A percentile compares a stretch with the other conserved stretches of the same genome.
phyloP scores from a whole-genome alignment of 1,284 basidiomycete genomes.

The Fomitopsis palustris region DNA sequence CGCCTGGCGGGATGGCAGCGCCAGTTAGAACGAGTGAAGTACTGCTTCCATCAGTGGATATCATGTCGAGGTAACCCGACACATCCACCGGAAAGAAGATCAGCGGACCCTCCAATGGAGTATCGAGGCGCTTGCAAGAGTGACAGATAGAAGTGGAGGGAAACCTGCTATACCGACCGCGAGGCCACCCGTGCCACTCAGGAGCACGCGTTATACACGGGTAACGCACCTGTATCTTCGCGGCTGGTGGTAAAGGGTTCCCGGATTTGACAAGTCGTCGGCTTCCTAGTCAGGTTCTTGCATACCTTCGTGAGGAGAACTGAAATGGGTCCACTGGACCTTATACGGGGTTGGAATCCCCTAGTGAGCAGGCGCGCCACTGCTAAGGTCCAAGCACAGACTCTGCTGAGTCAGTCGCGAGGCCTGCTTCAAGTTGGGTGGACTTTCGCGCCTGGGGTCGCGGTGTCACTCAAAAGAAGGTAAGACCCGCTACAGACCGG shows the following conservation, averaged over 20 bases:
- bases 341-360: too few species aligned
- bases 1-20: background rate
- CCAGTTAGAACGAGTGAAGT: background rate
- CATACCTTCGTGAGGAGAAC: too few species aligned
- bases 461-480: too few species aligned
- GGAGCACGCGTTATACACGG: background rate
- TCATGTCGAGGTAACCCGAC: background rate
- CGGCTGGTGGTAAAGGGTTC: background rate
- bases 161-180: background rate
- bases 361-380: too few species aligned
- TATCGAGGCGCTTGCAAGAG: background rate
- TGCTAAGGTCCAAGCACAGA: too few species aligned
- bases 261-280: background rate
- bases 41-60: background rate
- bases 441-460: too few species aligned
- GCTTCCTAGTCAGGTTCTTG: background rate
- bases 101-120: too few species aligned
- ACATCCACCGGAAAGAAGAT: too few species aligned
- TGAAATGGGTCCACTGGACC: too few species aligned
- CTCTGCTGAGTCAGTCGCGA: too few species aligned
- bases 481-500: too few species aligned
- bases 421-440: too few species aligned
- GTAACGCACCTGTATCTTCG: background rate
- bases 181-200: background rate
- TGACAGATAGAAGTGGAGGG: background rate